phyloP scores from a whole-genome alignment of 352 stramenopile species.

The Globisporangium paddicum region DNA sequence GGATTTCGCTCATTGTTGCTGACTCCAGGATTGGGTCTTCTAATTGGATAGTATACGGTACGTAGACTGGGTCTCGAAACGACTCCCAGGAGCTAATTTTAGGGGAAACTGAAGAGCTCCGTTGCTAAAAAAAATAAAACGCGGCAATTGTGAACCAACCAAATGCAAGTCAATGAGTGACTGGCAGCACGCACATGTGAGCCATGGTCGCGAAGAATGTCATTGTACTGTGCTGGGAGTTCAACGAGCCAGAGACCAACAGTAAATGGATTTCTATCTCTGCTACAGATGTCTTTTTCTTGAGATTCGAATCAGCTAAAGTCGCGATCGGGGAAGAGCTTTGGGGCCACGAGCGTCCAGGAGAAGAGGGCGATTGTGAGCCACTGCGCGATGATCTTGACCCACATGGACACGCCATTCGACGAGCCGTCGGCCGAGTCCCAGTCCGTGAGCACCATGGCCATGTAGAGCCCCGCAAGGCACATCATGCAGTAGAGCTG shows the following conservation, averaged over 20 bases:
- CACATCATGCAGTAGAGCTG: constrained; percentile 93
- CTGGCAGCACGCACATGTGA: neutral
- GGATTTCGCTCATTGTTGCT: neutral
- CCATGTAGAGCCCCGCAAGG: constrained; percentile 90
- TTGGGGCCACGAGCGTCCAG: constrained; percentile 93
- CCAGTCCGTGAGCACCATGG: constrained; percentile 95
- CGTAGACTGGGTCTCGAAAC: neutral
- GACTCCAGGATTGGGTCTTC: constrained; percentile 3
- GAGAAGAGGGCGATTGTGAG: constrained; percentile 91
- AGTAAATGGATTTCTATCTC: too few species aligned
- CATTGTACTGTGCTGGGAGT: too few species aligned
- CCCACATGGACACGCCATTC: constrained; percentile 92
- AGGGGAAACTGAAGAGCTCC: neutral
- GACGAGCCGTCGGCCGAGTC: constrained; percentile 70
- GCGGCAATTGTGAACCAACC: too few species aligned
- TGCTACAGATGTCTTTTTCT: neutral
- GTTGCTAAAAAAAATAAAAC: neutral
- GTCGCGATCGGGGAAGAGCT: constrained; percentile 92
- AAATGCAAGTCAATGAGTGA: neutral
- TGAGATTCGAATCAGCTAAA: constrained; percentile 49
- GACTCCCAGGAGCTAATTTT: neutral
- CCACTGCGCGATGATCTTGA: constrained; percentile 94
- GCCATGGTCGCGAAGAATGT: too few species aligned
- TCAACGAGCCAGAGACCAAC: too few species aligned
- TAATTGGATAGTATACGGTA: neutral